These are phyloP conservation scores for Ramichloridium luteum DNA, from an alignment of 2,329 filamentous ascomycete genomes.

Conservation along the genomic window DNA sequence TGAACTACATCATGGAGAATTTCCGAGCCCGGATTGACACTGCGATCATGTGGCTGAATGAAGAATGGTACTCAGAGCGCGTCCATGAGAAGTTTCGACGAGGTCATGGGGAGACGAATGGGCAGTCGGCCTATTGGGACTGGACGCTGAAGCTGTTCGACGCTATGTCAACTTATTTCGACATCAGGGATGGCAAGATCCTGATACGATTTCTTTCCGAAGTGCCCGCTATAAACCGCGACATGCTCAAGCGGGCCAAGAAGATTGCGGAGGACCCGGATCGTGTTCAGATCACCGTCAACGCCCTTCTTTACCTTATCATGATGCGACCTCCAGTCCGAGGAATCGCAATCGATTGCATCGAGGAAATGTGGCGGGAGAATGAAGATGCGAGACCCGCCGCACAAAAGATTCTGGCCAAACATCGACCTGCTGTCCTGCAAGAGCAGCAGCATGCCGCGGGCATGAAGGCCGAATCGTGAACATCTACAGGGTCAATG, in stretches of 20 bases:
- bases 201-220: conserved; percentile 86
- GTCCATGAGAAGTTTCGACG: conserved; percentile 42
- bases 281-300: conserved; percentile 46
- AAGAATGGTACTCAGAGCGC: conserved; percentile 94
- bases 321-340: conserved; percentile 49
- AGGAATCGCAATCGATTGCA: conserved; percentile 44
- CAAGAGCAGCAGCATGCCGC: conserved; percentile 12
- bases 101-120: no score
- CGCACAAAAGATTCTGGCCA: conserved; percentile 42
- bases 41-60: conserved; percentile 85
- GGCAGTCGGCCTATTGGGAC: conserved; percentile 17
- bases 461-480: conserved; percentile 13
- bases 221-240: conserved; percentile 63
- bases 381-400: conserved; percentile 36
- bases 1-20: conserved; percentile 79
- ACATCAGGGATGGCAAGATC: conserved; percentile 69
- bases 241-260: conserved; percentile 60
- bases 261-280: conserved; percentile 52
- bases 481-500: no score
- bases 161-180: conserved; percentile 80
- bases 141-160: conserved; percentile 51
- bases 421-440: conserved; percentile 42
- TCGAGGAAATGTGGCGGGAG: conserved; percentile 47
- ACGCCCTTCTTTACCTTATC: conserved; percentile 46
- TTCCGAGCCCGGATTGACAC: conserved; percentile 82